phyloP scores from a whole-genome alignment of 208 protist genomes.

The Crithidia expoeki region DNA sequence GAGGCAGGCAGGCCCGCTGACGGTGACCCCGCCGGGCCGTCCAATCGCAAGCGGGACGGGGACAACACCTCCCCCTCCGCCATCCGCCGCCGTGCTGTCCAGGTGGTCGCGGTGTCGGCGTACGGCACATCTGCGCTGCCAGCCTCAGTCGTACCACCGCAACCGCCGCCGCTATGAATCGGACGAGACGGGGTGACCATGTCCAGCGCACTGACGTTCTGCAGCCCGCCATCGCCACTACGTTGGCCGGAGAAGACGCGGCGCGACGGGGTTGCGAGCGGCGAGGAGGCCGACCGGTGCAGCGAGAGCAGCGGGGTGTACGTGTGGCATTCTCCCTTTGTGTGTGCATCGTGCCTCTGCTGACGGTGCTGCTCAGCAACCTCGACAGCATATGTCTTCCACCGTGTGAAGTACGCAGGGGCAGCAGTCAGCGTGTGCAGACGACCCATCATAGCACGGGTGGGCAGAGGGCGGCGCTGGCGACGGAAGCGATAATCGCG shows the following conservation, averaged over 20 bases:
- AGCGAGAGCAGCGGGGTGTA: constrained; percentile 9
- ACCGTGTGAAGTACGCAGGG: constrained; percentile 28
- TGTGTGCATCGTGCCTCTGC: background rate
- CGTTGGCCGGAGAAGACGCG: background rate
- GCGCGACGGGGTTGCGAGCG: constrained; percentile 11
- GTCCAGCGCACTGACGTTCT: background rate
- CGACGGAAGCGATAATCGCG: background rate
- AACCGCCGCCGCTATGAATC: constrained; percentile 2
- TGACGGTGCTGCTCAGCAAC: background rate
- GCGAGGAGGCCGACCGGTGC: constrained; percentile 2
- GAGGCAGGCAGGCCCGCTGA: constrained; percentile 1
- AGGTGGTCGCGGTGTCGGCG: background rate
- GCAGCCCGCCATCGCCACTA: background rate
- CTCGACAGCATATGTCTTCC: constrained; percentile 28
- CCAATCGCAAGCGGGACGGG: constrained; percentile 7
- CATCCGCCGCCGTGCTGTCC: constrained; percentile 7
- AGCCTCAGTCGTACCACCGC: background rate
- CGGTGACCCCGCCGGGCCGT: too few species aligned
- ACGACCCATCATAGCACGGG: constrained; percentile 42
- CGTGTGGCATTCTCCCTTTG: background rate
- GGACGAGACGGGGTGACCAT: constrained; percentile 15
- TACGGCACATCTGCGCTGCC: background rate
- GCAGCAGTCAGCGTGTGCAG: constrained; percentile 18
- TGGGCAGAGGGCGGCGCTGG: constrained; percentile 24
- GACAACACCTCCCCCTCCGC: background rate